Evolutionary conservation across 257 asterid genomes (phyloP).

Genomic region (Salvia rosmarinus): DNA sequence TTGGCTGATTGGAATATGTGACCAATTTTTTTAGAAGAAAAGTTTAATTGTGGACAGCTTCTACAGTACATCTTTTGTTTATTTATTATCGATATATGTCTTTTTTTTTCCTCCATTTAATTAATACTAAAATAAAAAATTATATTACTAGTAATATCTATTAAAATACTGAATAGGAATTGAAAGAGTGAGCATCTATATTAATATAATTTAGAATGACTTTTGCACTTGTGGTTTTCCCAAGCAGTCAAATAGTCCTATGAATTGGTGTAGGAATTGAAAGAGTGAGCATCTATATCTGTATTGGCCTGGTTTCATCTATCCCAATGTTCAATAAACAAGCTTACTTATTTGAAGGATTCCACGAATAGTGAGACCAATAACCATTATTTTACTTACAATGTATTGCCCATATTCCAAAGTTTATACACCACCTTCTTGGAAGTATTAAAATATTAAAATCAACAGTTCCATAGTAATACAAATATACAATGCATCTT

Average conservation of each 20-base stretch:
- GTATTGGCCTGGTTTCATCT: not conserved
- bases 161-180: not conserved
- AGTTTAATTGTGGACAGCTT: not conserved
- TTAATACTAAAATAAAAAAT: no score
- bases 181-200: not conserved
- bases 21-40: not conserved
- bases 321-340: conserved; percentile 25
- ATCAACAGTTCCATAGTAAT: no score
- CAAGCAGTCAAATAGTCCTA: not conserved
- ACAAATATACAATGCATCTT: no score
- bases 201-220: not conserved
- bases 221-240: not conserved
- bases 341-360: not conserved
- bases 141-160: no score
- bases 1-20: not conserved
- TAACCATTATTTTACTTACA: no score
- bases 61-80: not conserved
- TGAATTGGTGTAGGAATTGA: no score
- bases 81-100: no score
- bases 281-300: no score
- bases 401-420: no score
- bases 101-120: no score
- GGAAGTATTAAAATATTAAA: no score
- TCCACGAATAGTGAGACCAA: not conserved
- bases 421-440: no score